Conservation (phyloP, 2,329 filamentous ascomycete species). For the Cladorrhinum sp. region DNA sequence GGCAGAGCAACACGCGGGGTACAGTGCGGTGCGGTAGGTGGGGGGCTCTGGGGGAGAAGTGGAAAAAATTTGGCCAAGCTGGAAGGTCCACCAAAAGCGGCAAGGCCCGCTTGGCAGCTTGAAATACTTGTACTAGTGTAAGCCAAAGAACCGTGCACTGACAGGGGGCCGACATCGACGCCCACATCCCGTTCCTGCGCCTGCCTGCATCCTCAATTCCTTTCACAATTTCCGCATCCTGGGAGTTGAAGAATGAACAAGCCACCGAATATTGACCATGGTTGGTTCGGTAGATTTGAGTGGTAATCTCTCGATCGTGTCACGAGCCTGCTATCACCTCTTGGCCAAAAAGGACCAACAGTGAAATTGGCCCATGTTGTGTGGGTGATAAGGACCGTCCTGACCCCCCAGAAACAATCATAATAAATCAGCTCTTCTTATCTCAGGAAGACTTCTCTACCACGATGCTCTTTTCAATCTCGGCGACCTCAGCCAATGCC, state of each 20-base stretch:
- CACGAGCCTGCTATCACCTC: not conserved
- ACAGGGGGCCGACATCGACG: not conserved
- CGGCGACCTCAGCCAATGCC: slow-evolving; percentile 42
- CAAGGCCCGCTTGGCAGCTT: not conserved
- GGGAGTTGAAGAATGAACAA: too few species aligned
- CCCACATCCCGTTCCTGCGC: too few species aligned
- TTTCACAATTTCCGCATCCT: not conserved
- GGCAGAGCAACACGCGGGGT: not conserved
- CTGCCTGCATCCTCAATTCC: not conserved
- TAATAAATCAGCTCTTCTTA: too few species aligned
- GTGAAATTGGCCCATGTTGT: too few species aligned
- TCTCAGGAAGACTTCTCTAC: not conserved
- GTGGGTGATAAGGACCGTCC: too few species aligned
- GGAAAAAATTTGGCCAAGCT: too few species aligned
- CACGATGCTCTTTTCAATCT: slow-evolving; percentile 45
- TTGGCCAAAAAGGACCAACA: not conserved
- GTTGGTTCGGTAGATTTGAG: not conserved
- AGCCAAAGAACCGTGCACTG: not conserved
- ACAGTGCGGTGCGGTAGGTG: not conserved
- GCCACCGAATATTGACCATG: too few species aligned
- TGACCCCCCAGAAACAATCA: too few species aligned
- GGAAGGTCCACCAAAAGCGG: not conserved
- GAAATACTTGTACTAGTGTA: too few species aligned
- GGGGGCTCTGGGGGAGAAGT: not conserved
- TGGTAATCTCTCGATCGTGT: not conserved